These are phyloP conservation scores for Chlorella variabilis DNA, from an alignment of 163 green algal species.

Conservation along the genomic window DNA sequence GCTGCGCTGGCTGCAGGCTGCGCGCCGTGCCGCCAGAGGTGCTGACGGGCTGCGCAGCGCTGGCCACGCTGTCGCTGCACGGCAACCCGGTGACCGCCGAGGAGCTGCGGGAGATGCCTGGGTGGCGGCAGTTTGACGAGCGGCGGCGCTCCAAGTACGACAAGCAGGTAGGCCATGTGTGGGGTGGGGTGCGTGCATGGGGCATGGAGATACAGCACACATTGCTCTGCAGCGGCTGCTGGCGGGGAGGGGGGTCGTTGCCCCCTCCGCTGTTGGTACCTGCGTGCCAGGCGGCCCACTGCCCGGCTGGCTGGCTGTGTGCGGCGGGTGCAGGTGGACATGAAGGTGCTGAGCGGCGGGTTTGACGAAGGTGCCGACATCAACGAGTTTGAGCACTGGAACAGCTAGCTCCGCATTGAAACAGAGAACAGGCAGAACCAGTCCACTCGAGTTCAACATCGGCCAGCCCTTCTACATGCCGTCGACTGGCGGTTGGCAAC, in stretches of 20 bases:
- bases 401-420: slow-evolving; percentile 6
- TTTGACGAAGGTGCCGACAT: slow-evolving; percentile 75
- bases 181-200: slow-evolving; percentile 42
- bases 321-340: slow-evolving; percentile 18
- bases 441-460: too few relatives aligned
- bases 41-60: slow-evolving; percentile 51
- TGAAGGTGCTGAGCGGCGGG: slow-evolving; percentile 19
- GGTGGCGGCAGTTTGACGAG: slow-evolving; percentile 62
- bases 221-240: not conserved
- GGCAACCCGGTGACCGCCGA: slow-evolving; percentile 72
- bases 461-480: too few relatives aligned
- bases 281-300: too few relatives aligned
- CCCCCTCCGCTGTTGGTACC: too few relatives aligned
- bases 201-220: slow-evolving; percentile 26
- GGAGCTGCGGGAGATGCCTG: slow-evolving; percentile 56
- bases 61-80: slow-evolving; percentile 62
- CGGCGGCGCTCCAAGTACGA: slow-evolving; percentile 56
- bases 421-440: too few relatives aligned
- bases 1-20: slow-evolving; percentile 45
- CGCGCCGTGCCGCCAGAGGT: slow-evolving; percentile 50
- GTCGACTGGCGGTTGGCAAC: too few relatives aligned
- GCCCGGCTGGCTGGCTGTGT: too few relatives aligned
- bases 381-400: slow-evolving; percentile 58
- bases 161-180: too few relatives aligned
- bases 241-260: not conserved